Conservation (phyloP, 2,329 filamentous ascomycete species). For the Xylariaceae sp. region DNA sequence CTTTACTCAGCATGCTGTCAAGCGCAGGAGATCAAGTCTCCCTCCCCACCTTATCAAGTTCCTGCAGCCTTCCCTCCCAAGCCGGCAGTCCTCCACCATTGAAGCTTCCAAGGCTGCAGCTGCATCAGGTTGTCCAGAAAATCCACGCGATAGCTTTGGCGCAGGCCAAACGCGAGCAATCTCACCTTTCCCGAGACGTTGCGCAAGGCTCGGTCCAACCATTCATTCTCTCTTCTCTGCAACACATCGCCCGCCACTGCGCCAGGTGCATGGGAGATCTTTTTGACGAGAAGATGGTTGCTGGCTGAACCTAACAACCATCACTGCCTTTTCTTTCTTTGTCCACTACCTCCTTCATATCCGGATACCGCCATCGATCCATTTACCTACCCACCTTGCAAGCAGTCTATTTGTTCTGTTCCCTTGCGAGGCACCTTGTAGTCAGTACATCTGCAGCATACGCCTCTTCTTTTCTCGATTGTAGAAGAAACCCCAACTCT, state of each 20-base stretch:
- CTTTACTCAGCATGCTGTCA: too few relatives aligned
- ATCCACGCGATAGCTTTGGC: neutral
- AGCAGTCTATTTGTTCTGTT: slow-evolving; percentile 2
- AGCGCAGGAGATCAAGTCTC: too few relatives aligned
- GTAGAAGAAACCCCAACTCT: too few relatives aligned
- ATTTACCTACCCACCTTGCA: too few relatives aligned
- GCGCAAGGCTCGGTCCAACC: neutral
- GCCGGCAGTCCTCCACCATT: too few relatives aligned
- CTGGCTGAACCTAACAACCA: slow-evolving; percentile 18
- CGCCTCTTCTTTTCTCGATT: too few relatives aligned
- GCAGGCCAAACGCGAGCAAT: neutral
- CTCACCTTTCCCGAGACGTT: neutral
- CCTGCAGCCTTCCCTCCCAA: slow-evolving; percentile 11
- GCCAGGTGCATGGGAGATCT: slow-evolving; percentile 13
- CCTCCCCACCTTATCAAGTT: too few relatives aligned
- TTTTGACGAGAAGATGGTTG: slow-evolving; percentile 19
- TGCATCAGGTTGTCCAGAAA: too few relatives aligned
- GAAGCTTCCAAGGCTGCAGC: slow-evolving; percentile 14
- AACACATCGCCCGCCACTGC: slow-evolving; percentile 3
- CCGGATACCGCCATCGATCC: too few relatives aligned
- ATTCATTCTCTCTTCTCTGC: slow-evolving; percentile 8
- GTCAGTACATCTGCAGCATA: slow-evolving; percentile 1
- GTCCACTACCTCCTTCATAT: slow-evolving; percentile 5
- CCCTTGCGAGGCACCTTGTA: slow-evolving; percentile 7
- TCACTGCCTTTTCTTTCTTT: slow-evolving; percentile 17